A percentile compares a stretch with the other conserved stretches of the same genome.
These are phyloP conservation scores for Mycena belliarum DNA, from an alignment of 768 basidiomycete species.

Conservation along the genomic window DNA sequence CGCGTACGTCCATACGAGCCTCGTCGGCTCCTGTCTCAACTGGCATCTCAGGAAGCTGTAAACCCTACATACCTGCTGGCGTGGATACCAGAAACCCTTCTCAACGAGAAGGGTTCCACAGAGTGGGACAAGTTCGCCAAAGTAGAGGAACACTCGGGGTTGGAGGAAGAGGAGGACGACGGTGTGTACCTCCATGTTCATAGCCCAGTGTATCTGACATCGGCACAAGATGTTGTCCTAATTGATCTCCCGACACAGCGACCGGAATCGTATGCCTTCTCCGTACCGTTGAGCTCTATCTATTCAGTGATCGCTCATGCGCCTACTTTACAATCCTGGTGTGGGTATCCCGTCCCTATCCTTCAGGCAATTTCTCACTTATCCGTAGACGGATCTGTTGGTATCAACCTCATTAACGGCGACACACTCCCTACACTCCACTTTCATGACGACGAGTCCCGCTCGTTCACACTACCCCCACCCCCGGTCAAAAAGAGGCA, in stretches of 20 bases:
- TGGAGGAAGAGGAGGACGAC: constrained; percentile 72
- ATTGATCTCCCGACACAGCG: constrained; percentile 82
- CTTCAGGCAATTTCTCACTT: constrained; percentile 21
- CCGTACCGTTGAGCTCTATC: constrained; percentile 86
- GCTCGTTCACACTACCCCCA: constrained; percentile 64
- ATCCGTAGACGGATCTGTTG: constrained; percentile 76
- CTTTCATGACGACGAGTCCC: constrained; percentile 97
- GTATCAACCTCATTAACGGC: constrained; percentile 84
- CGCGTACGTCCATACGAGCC: constrained; percentile 51
- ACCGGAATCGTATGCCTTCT: constrained; percentile 93
- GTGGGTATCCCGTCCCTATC: constrained; percentile 39
- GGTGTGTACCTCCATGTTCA: constrained; percentile 47
- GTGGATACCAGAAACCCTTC: constrained; percentile 89
- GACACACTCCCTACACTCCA: constrained; percentile 86
- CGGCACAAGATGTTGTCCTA: constrained; percentile 63
- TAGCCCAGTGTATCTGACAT: constrained; percentile 9
- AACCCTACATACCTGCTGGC: constrained; percentile 82
- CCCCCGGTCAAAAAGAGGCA: constrained; percentile 33
- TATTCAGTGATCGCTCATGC: constrained; percentile 88
- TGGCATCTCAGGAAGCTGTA: constrained; percentile 57
- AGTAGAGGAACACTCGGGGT: constrained; percentile 66
- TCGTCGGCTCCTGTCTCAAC: constrained; percentile 1
- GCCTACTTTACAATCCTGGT: constrained; percentile 84
- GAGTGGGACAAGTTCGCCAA: constrained; percentile 92
- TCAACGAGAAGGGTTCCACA: constrained; percentile 76